Percentiles rank a stretch among this genome's conserved stretches.
These are phyloP conservation scores for Colletotrichum sp. DNA, from an alignment of 2,329 filamentous ascomycete genomes.

Conservation along the genomic window DNA sequence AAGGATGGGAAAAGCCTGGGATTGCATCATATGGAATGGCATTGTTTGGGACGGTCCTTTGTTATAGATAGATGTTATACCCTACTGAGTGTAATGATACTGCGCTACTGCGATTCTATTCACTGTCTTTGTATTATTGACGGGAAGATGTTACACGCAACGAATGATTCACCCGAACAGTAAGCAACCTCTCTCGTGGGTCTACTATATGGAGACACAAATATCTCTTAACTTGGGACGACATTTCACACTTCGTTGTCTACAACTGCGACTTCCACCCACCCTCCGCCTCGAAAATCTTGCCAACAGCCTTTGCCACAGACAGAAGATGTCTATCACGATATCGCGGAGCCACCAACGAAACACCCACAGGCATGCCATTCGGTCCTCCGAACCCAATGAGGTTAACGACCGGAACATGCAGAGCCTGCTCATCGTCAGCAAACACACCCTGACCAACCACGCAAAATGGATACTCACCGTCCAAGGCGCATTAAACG, in stretches of 20 bases:
- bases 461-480: constrained; percentile 38
- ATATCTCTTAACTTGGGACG: no score
- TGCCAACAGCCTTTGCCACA: constrained; percentile 42
- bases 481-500: constrained; percentile 58
- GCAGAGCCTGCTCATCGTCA: constrained; percentile 50
- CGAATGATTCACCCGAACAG: no score
- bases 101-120: background rate
- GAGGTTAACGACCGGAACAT: constrained; percentile 68
- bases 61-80: constrained; percentile 11
- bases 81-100: constrained; percentile 7
- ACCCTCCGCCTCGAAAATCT: constrained; percentile 37
- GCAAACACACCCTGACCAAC: background rate
- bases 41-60: background rate
- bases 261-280: constrained; percentile 30
- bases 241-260: no score
- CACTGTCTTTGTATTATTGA: accelerated
- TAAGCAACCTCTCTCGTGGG: no score
- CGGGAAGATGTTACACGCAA: no score
- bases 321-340: constrained; percentile 49
- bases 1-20: background rate
- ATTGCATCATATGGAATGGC: background rate
- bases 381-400: constrained; percentile 62
- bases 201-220: no score
- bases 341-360: constrained; percentile 54
- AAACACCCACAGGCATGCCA: constrained; percentile 65